phyloP scores from a whole-genome alignment of 352 stramenopile genomes.

The Ochromonadaceae sp. region DNA sequence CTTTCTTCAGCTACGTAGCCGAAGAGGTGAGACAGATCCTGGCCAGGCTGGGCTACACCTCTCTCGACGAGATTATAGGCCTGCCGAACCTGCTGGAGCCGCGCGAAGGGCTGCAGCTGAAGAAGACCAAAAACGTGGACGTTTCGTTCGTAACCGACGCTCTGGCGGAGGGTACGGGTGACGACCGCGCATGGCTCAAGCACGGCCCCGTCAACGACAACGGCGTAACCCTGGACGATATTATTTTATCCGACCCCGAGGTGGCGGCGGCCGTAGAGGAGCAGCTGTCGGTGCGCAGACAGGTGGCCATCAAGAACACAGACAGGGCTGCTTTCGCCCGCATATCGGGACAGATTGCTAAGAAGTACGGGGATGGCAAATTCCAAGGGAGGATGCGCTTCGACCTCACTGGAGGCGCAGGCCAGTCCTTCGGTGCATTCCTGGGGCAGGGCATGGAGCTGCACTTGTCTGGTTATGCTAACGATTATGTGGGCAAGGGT shows the following conservation, averaged over 20 bases:
- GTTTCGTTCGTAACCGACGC: constrained; percentile 40
- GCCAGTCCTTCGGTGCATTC: constrained; percentile 76
- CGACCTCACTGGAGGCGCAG: constrained; percentile 70
- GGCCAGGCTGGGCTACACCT: constrained; percentile 66
- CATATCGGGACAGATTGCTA: constrained; percentile 75
- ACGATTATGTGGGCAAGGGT: constrained; percentile 91
- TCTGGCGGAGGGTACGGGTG: constrained; percentile 42
- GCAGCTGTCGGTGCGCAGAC: constrained; percentile 33
- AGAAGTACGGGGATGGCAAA: constrained; percentile 60
- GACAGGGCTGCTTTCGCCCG: constrained; percentile 76
- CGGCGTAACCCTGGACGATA: constrained; percentile 50
- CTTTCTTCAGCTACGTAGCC: constrained; percentile 56
- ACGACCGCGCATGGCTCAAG: constrained; percentile 59
- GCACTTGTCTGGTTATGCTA: constrained; percentile 68
- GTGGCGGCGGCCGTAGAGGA: constrained; percentile 45
- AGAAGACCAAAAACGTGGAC: constrained; percentile 46
- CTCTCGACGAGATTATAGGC: constrained; percentile 79
- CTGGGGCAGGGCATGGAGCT: constrained; percentile 46
- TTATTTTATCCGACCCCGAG: constrained; percentile 38
- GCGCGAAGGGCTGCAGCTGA: constrained; percentile 47
- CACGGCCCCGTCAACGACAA: constrained; percentile 70
- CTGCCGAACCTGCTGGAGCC: constrained; percentile 72
- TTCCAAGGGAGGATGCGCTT: constrained; percentile 49
- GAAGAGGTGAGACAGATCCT: constrained; percentile 59
- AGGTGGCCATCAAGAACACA: constrained; percentile 67